phyloP scores from a whole-genome alignment of 208 protist species.

The Strigomonas culicis region DNA sequence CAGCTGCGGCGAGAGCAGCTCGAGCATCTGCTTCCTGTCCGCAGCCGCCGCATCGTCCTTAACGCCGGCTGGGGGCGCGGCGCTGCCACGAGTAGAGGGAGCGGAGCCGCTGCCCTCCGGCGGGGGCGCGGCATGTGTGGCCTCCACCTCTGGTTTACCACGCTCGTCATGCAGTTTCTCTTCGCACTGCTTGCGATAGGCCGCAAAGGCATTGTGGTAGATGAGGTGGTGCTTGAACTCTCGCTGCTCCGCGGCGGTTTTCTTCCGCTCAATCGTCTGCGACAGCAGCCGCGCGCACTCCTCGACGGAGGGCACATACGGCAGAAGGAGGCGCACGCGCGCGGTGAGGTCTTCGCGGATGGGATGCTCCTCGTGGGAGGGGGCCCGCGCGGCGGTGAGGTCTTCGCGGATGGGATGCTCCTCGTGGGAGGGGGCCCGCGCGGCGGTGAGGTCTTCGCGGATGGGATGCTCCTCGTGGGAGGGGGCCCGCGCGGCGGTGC shows the following conservation, averaged over 20 bases:
- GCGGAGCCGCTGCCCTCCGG: neutral
- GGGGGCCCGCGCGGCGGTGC: no score
- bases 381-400: no score
- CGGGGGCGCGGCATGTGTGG: neutral
- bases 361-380: no score
- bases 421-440: no score
- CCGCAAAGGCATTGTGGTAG: slow-evolving; percentile 31
- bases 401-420: neutral
- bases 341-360: slow-evolving; percentile 16
- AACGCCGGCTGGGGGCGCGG: no score
- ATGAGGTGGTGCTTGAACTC: slow-evolving; percentile 27
- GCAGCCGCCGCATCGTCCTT: neutral
- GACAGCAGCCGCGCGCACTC: slow-evolving; percentile 22
- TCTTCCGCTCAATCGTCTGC: slow-evolving; percentile 14
- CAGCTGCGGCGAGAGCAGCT: slow-evolving; percentile 61
- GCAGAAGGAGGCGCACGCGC: slow-evolving; percentile 22
- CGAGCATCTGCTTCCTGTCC: slow-evolving; percentile 24
- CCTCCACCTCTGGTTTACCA: neutral
- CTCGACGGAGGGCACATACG: slow-evolving; percentile 33
- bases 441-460: neutral
- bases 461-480: neutral
- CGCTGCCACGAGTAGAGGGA: no score
- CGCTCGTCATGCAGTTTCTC: neutral
- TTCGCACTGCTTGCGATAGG: slow-evolving; percentile 20
- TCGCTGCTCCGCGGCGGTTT: slow-evolving; percentile 13